Base-by-base conservation (phyloP, 768 basidiomycete species). In the Tricholoma terreum region DNA sequence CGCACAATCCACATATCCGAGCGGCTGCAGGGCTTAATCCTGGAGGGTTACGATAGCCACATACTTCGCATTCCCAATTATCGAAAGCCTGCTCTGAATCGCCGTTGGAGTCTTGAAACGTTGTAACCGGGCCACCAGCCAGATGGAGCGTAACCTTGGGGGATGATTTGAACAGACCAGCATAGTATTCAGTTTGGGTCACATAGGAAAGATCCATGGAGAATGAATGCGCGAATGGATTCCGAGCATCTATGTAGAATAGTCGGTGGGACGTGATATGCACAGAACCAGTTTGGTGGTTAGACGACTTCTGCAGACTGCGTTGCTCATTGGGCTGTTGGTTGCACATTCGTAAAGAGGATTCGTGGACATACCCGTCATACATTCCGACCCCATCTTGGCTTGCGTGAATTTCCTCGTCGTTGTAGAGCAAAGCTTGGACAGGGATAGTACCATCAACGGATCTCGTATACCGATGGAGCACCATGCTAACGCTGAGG, bases 351-450 rank as follows among this genome's bases (percentile, higher is more conserved):
- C 51, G 43, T 46, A 31, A 21, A 12, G 36, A 59, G 4, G 42
- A 43, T 30, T 56, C 65, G 57, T 57, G 36, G 27, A 74, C 87
- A 60, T 70, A 95, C 94, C 92, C 93, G 62, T 94, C 87, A 66
- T 98, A 98, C 55, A 98, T 86, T 1, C 95, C 95, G 5, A 98
- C 87, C 51, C 75, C 76, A 45, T 92, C 89, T 67, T 93, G 92
- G 45, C 80, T 83, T 6, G 83, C 77, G 2, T 90, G 73, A 30
- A 90, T 75, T 45, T 84, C 84, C 72, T 98, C 96, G 55, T 94
- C 92, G 12, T 82, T 78, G 66, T 91, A 94, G 0, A 94, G 77
- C 14, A 91, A 75, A 1, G 90, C 91, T 21, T 77, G 78, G 14
- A 92, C 75, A 4, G 92, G 92, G 40, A 92, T 90, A 0, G 87